These are phyloP conservation scores for Trichoderma semiorbis DNA, from an alignment of 2,329 filamentous ascomycete genomes.

Conservation along the genomic window DNA sequence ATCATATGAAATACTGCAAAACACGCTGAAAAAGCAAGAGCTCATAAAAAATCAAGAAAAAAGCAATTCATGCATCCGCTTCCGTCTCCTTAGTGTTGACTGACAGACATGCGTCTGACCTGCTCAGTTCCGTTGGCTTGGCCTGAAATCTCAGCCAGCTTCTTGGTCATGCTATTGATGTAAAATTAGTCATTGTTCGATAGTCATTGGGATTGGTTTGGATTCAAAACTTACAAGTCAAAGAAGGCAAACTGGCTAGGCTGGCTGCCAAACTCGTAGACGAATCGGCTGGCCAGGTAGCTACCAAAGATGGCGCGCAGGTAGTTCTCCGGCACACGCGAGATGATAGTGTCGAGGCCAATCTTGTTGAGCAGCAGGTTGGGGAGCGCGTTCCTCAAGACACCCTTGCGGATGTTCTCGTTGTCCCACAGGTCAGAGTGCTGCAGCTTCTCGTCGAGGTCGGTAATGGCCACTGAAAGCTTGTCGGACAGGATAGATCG, in stretches of 20 bases:
- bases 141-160: constrained; percentile 48
- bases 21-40: constrained; percentile 11
- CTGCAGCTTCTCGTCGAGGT: constrained; percentile 93
- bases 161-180: constrained; percentile 58
- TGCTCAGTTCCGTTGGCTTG: constrained; percentile 26
- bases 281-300: constrained; percentile 90
- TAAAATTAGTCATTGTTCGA: not conserved
- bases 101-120: constrained; percentile 28
- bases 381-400: constrained; percentile 82
- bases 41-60: not conserved
- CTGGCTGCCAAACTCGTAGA: constrained; percentile 89
- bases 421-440: constrained; percentile 89
- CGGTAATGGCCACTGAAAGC: constrained; percentile 89
- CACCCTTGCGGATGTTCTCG: constrained; percentile 68
- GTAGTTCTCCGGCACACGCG: constrained; percentile 87
- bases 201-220: not conserved
- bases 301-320: constrained; percentile 93
- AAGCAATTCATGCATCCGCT: not conserved
- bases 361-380: constrained; percentile 82
- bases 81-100: constrained; percentile 5
- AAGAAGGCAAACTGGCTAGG: constrained; percentile 98
- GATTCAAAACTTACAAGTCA: constrained; percentile 72
- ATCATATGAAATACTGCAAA: constrained; percentile 1
- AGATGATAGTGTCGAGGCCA: constrained; percentile 81
- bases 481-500: constrained; percentile 89